Base-by-base conservation (phyloP, 2,329 filamentous ascomycete species). In the Colletotrichum spaethianum region DNA sequence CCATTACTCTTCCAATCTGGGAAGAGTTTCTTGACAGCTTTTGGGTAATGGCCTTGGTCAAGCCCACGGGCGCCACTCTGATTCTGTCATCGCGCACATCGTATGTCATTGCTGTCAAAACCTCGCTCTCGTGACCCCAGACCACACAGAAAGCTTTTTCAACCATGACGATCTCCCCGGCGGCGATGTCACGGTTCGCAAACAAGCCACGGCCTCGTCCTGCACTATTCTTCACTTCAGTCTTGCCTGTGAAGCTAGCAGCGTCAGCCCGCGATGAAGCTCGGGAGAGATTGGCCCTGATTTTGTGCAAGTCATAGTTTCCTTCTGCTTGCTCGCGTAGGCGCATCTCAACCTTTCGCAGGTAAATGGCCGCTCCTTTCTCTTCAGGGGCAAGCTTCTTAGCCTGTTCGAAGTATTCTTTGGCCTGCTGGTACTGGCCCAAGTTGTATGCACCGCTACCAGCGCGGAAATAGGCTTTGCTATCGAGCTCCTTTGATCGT, bases 171-270 rank as follows among this genome's bases (percentile, higher is more conserved):
- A 83, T 65, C n/a, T 83, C 80, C 3, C 81, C 80, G 2, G 73
- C 62, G 20, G 76, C 72, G 33, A 84, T 77, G 23, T 78, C 70
- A 1, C 74, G 72, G 0, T 75, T 79, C 1, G 82, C 79, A 52
- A 85, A 85, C 0, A 85, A 72, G 1, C 83, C 83, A 0, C 80
- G 77, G 1, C 83, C 83, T 20, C 77, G 66, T 5, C 75, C 76
- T 0, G 67, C 67, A 26, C 77, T 81, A 0, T 74, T 36, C 31
- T 74, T 76, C 20, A 82, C 66, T n/a, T 76, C 75, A 0, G 78
- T 82, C 20, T 76, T 26, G 1, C 74, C 67, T 2, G 73, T 36
- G 33, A 79, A 82, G 7, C 75, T 78, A 2, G 80, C 81, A 1
- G 73, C 72, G 20, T 83, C 80, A 0, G 77, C 74, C 0, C 80